Evolutionary conservation across 108 stramenopile genomes (phyloP), one percentile per base, ranked within the genome.

Genomic region (Phaeodactylum tricornutum): DNA sequence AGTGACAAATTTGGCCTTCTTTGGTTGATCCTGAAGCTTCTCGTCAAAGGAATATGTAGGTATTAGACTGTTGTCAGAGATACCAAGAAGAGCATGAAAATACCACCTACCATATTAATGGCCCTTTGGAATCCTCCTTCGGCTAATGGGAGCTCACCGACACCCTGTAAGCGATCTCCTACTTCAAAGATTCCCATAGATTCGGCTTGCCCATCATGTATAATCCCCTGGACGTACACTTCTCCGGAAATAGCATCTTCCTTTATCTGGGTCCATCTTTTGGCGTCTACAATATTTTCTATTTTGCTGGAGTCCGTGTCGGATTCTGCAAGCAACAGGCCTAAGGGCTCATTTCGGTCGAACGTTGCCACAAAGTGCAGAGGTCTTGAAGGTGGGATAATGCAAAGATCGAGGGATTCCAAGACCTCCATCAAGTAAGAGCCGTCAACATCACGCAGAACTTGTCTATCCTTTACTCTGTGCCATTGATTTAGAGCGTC

Each of bases 361-460:
- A 88, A 88, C 1, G 81, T 79, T 14, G 87, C 87, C 6, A 84
- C 72, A 52, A 77, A 88, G 40, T 88, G 82, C 43, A 88, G 64
- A 5, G 87, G 82, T n/a, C 78, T 66, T 34, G 33, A 11, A 34
- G 43, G 20, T 20, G 65, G 53, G 41, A 61, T 43, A 46, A 60
- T 31, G 36, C 83, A 85, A 19, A 42, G 50, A 34, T 74, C 75
- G 29, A 77, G 42, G 0, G 69, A 56, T 50, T 79, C 72, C 29
- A 87, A 57, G 23, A 82, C 78, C 38, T 63, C 61, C 31, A 51
- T 57, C 47, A 87, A 77, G 45, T 54, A 87, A 0, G 65, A 28
- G 12, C 65, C 65, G 31, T 77, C 76, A 1, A 61, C 43, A 31
- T 55, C 56, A 4, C 51, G 26, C 30, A 62, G 53, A 17, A 36